Conservation (phyloP, 495 filamentous ascomycete species). For the Penicillium steckii region DNA sequence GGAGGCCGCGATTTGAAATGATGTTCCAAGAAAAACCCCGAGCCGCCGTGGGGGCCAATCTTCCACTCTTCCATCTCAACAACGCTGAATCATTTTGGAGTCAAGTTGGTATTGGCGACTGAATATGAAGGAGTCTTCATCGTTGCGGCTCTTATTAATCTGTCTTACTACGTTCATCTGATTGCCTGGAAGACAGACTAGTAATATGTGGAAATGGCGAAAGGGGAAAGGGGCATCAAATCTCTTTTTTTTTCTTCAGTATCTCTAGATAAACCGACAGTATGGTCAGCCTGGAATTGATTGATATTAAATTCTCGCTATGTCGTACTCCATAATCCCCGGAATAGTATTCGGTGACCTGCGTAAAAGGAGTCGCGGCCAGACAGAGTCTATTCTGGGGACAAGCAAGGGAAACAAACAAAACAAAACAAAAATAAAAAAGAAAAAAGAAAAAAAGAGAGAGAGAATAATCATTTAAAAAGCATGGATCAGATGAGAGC, state of each 20-base stretch:
- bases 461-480: not conserved
- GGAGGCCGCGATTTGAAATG: not conserved
- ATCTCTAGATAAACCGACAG: not conserved
- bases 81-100: too few relatives aligned
- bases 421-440: not conserved
- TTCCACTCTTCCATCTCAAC: not conserved
- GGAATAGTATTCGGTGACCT: too few relatives aligned
- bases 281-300: not conserved
- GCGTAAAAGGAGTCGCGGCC: too few relatives aligned
- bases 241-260: too few relatives aligned
- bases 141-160: too few relatives aligned
- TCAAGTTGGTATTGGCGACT: too few relatives aligned
- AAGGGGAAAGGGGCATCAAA: too few relatives aligned
- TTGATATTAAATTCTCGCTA: not conserved
- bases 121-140: too few relatives aligned
- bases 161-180: too few relatives aligned
- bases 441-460: not conserved
- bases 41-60: not conserved
- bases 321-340: not conserved
- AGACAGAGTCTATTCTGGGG: too few relatives aligned
- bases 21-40: not conserved
- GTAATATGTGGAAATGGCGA: too few relatives aligned
- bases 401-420: not conserved
- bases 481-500: not conserved
- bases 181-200: too few relatives aligned